Percentiles rank a stretch among this genome's conserved stretches.
Evolutionary conservation across 495 filamentous ascomycete species (phyloP).

Genomic region (Talaromyces ruber): DNA sequence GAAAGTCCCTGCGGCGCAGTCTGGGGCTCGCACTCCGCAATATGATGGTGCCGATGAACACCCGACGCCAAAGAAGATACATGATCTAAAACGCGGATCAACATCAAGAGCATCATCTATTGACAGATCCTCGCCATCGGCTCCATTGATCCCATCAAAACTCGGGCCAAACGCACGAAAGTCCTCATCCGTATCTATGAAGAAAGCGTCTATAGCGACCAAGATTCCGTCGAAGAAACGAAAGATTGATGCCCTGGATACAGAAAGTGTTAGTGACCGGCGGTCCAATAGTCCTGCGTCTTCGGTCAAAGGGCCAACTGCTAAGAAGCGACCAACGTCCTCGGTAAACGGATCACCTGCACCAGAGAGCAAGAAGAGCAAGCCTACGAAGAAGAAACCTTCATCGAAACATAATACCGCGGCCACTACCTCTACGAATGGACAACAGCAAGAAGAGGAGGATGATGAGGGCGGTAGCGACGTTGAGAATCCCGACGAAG

Average conservation of each 20-base stretch:
- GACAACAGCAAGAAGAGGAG: slow-evolving; percentile 12
- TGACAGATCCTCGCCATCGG: slow-evolving; percentile 27
- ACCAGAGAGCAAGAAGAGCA: slow-evolving; percentile 25
- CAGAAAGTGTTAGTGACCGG: slow-evolving; percentile 32
- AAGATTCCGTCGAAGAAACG: slow-evolving; percentile 51
- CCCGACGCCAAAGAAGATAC: slow-evolving; percentile 31
- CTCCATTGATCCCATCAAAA: slow-evolving; percentile 27
- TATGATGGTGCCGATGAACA: slow-evolving; percentile 27
- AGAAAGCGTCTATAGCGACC: slow-evolving; percentile 46
- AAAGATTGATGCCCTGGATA: slow-evolving; percentile 39
- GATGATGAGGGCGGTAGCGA: slow-evolving; percentile 35
- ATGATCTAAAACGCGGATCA: slow-evolving; percentile 28
- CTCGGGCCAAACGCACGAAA: slow-evolving; percentile 24
- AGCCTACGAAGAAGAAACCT: slow-evolving; percentile 9
- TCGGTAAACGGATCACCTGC: slow-evolving; percentile 32
- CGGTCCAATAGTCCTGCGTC: slow-evolving; percentile 40
- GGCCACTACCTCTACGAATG: background rate
- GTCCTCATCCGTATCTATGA: slow-evolving; percentile 27
- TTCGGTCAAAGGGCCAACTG: slow-evolving; percentile 37
- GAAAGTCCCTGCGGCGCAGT: slow-evolving; percentile 19
- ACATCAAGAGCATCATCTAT: slow-evolving; percentile 24
- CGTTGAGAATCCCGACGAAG: slow-evolving; percentile 24
- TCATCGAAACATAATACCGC: background rate
- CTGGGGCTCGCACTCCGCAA: slow-evolving; percentile 14
- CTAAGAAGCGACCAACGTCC: slow-evolving; percentile 31